Conservation (phyloP, 2,329 filamentous ascomycete species). For the Microdochium paspali region DNA sequence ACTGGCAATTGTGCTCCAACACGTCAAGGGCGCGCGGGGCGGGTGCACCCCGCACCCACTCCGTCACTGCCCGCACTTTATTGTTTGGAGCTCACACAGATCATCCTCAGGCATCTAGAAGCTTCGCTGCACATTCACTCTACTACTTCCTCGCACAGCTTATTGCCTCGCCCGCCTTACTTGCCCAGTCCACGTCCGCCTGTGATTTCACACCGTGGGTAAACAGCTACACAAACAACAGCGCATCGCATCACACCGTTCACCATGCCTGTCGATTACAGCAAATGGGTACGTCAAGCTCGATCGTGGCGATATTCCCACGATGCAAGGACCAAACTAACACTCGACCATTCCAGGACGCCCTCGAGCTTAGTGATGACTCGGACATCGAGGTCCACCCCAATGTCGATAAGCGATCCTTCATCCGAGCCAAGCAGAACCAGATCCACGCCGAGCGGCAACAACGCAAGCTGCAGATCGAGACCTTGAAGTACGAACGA, state of each 20-base stretch:
- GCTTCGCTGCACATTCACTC: not conserved
- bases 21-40: not conserved
- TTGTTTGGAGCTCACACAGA: not conserved
- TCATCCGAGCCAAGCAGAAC: conserved; percentile 95
- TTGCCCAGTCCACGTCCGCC: too few species aligned
- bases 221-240: not conserved
- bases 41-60: not conserved
- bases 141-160: too few species aligned
- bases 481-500: conserved; percentile 84
- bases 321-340: conserved; percentile 2
- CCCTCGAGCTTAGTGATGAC: conserved; percentile 94
- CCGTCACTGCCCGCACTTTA: not conserved
- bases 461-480: conserved; percentile 80
- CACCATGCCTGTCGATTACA: conserved; percentile 48
- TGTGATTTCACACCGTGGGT: too few species aligned
- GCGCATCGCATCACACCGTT: not conserved
- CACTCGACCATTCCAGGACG: conserved; percentile 47
- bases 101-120: not conserved
- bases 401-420: conserved; percentile 96
- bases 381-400: conserved; percentile 97
- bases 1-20: too few species aligned
- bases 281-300: conserved; percentile 51
- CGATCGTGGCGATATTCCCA: not conserved
- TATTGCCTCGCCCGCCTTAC: too few species aligned
- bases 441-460: conserved; percentile 90